Percentiles rank a stretch among this genome's conserved stretches.
phyloP scores from a whole-genome alignment of 768 basidiomycete species.

The Postia placenta region DNA sequence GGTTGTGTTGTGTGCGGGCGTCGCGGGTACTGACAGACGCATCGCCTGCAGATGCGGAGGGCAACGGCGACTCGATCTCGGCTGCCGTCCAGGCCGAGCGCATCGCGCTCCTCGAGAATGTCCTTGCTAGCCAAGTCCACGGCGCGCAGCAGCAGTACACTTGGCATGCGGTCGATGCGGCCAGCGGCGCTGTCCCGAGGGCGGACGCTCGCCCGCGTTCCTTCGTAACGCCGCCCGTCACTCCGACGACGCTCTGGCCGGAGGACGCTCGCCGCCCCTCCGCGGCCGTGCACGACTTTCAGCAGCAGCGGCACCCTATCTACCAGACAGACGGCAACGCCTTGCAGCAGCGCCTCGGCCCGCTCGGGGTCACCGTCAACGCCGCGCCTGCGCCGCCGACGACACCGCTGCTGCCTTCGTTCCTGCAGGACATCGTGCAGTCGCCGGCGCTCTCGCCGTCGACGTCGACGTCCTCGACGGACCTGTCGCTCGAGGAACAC shows the following conservation, averaged over 20 bases:
- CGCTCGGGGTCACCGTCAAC: constrained; percentile 17
- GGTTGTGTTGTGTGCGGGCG: constrained; percentile 2
- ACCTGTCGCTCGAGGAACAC: constrained; percentile 56
- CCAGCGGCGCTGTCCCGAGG: background rate
- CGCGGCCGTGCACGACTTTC: background rate
- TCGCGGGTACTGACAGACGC: constrained; percentile 4
- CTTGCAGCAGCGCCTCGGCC: constrained; percentile 29
- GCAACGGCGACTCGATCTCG: constrained; percentile 84
- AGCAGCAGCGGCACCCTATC: constrained; percentile 34
- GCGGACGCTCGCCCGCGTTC: background rate
- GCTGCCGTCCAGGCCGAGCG: constrained; percentile 81
- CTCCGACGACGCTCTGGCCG: constrained; percentile 1
- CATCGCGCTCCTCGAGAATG: constrained; percentile 71
- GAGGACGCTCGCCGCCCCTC: background rate
- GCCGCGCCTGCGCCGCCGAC: constrained; percentile 34
- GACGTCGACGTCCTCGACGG: constrained; percentile 59
- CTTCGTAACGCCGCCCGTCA: constrained; percentile 1
- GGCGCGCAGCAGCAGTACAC: constrained; percentile 13
- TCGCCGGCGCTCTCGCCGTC: constrained; percentile 46
- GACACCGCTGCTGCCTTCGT: constrained; percentile 61
- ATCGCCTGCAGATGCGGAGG: constrained; percentile 75
- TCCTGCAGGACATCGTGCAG: constrained; percentile 69
- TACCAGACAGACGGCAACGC: constrained; percentile 55
- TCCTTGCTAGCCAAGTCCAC: constrained; percentile 48
- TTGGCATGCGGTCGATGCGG: constrained; percentile 11